Base-by-base conservation (phyloP, 1,284 basidiomycete species). In the Pascua sp. region DNA sequence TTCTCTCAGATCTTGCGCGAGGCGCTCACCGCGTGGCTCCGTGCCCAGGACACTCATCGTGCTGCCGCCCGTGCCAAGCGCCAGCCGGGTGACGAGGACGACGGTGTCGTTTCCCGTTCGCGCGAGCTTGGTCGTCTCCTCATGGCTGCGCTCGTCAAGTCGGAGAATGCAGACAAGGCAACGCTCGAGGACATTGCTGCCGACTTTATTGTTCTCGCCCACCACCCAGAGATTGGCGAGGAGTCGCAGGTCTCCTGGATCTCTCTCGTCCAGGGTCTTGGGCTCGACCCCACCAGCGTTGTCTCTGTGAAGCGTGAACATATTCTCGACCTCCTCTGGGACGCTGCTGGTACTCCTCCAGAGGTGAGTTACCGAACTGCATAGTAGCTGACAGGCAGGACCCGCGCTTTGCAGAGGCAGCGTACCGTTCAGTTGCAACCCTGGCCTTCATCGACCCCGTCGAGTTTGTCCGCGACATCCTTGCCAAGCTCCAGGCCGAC, bases 391-490 rank as follows among this genome's bases (percentile, higher is more conserved):
- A 32, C 24, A 55, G 13, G 12, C 52, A 67, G 67, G 69, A 70
- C 51, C 36, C 57, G 2, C 60, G 58, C 43, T 62, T 72, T 39
- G 67, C 74, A 4, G 66, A 77, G 51, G 90, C 91, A 3, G 84
- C 86, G 38, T 89, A 88, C 69, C 80, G 81, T n/a, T 85, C 91
- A 5, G 79, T 89, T 13, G 84, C 85, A 7, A 91, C 90, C 0
- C 70, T 95, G 36, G 81, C 85, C 0, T 92, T 96, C 64, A 84
- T 96, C 16, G 83, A 87, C 1, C 89, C 93, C 0, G 77, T 81
- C 1, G 67, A 79, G 0, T 83, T 88, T 8, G 78, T 95, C 3
- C 85, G 88, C 0, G 82, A 82, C 16, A 72, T 93, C n/a, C 75
- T 91, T 43, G 80, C 83, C 3, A 86, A 88, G 61, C 73, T 93